Evolutionary conservation across 768 basidiomycete species (phyloP), one percentile per base, ranked within the genome.

Genomic region (Termitomyces sp.): DNA sequence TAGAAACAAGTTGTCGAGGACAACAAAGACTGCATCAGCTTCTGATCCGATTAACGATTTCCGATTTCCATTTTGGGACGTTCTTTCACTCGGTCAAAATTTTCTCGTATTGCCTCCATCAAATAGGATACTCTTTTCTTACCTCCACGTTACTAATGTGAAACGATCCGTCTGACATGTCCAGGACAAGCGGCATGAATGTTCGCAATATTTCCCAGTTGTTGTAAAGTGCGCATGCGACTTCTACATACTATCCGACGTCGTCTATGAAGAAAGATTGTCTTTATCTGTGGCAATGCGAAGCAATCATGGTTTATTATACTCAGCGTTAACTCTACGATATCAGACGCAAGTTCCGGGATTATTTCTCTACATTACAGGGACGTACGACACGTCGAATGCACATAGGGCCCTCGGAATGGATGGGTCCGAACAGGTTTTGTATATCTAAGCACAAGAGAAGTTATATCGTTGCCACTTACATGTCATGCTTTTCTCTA

Each of bases 31-130:
- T 46, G 20, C 31, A 24, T 46, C 46, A 36, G 46, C 47, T 27
- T 12, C 15, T 57, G 18, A 49, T 49, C 56, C 56, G 56, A n/a
- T n/a, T n/a, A n/a, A n/a, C n/a, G n/a, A 41, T 20, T 57, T 49
- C 56, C 47, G 55, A 56, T 22, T 34, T 13, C 18, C 22, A 27
- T 22, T 15, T 20, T 33, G 3, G 2, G 0, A 1, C 27, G 27
- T 50, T 8, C 16, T 27, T 24, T 24, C 3, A 24, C n/a, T 16
- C 6, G 16, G 16, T 39, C 6, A 11, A 24, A 20, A n/a, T 36
- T 4, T 13, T 16, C 24, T 1, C 0, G 9, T 6, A 20, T 8
- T 50, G 20, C 13, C 3, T 20, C 2, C 7, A 34, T 50, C 1
- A 20, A 22, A 34, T 34, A 1, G 12, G 49, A 13, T 20, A 34